These are phyloP conservation scores for Alternaria consortialis DNA, from an alignment of 2,329 filamentous ascomycete genomes.

Conservation along the genomic window DNA sequence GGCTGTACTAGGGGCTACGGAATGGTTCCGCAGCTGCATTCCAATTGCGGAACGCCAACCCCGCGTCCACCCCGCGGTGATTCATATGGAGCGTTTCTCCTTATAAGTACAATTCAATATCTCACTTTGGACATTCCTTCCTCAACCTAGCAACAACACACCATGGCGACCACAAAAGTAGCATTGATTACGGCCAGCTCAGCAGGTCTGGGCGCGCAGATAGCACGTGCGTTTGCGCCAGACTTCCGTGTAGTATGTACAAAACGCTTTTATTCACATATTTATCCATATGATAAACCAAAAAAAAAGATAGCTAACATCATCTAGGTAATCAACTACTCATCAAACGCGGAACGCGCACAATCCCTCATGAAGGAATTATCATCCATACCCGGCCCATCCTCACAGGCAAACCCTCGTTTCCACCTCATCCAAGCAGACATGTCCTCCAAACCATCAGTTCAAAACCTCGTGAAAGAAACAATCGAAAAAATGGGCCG, in stretches of 20 bases:
- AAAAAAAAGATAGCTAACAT: not conserved
- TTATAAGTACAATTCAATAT: not conserved
- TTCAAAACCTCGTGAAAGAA: conserved; percentile 55
- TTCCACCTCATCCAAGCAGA: conserved; percentile 59
- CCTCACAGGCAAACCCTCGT: conserved; percentile 42
- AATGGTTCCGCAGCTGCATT: conserved; percentile 7
- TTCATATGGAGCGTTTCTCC: not conserved
- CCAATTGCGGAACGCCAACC: conserved; percentile 7
- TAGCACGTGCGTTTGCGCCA: conserved; percentile 57
- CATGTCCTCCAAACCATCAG: conserved; percentile 54
- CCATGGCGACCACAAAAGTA: conserved; percentile 54
- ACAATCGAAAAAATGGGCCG: conserved; percentile 57
- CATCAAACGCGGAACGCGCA: conserved; percentile 55
- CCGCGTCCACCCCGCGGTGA: conserved; percentile 8
- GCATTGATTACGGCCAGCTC: conserved; percentile 60
- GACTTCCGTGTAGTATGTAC: conserved; percentile 56
- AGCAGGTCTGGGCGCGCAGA: conserved; percentile 59
- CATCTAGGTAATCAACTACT: conserved; percentile 58
- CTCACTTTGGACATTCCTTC: not conserved
- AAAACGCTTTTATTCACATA: not conserved
- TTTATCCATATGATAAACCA: not conserved
- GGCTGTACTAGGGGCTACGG: not conserved
- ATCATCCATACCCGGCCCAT: conserved; percentile 46
- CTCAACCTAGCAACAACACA: not conserved
- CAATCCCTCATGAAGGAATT: conserved; percentile 54